Percentiles rank a stretch among this genome's conserved stretches.
Evolutionary conservation across 441 rosid genomes (phyloP).

Genomic region (Populus hybrid): DNA sequence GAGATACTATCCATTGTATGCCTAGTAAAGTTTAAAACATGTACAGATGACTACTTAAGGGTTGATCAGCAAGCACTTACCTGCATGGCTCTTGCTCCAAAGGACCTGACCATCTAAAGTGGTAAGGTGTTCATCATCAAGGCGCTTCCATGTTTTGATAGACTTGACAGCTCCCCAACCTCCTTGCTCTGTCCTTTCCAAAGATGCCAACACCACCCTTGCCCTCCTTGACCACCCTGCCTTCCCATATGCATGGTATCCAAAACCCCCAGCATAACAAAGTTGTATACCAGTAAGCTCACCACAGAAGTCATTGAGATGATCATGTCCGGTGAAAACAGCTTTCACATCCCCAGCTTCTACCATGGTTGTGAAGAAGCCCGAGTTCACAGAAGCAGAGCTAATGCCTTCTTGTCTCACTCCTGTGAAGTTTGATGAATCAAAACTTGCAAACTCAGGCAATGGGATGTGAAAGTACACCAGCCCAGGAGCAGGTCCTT

Average conservation of each 20-base stretch:
- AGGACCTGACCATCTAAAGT: slow-evolving; percentile 59
- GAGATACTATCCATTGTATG: background rate
- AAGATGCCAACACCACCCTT: slow-evolving; percentile 55
- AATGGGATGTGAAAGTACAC: slow-evolving; percentile 79
- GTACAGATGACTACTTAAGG: background rate
- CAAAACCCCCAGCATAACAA: slow-evolving; percentile 83
- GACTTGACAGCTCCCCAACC: slow-evolving; percentile 68
- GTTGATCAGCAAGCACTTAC: slow-evolving; percentile 20
- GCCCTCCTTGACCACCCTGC: slow-evolving; percentile 80
- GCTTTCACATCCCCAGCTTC: slow-evolving; percentile 76
- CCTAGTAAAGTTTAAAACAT: background rate
- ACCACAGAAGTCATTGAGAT: slow-evolving; percentile 73
- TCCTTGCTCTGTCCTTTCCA: slow-evolving; percentile 52
- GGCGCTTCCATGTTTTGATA: slow-evolving; percentile 80
- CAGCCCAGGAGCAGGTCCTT: slow-evolving; percentile 64
- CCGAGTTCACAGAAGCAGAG: slow-evolving; percentile 66
- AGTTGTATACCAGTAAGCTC: slow-evolving; percentile 55
- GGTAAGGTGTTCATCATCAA: slow-evolving; percentile 61
- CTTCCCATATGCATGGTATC: slow-evolving; percentile 84
- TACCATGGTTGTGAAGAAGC: slow-evolving; percentile 74
- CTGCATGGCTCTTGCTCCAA: slow-evolving; percentile 60
- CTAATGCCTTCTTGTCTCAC: slow-evolving; percentile 66
- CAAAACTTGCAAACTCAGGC: slow-evolving; percentile 63
- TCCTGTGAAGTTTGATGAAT: slow-evolving; percentile 51
- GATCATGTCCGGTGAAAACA: slow-evolving; percentile 79